Evolutionary conservation across 495 filamentous ascomycete genomes (phyloP).

Genomic region (Schizothecium vesticola): DNA sequence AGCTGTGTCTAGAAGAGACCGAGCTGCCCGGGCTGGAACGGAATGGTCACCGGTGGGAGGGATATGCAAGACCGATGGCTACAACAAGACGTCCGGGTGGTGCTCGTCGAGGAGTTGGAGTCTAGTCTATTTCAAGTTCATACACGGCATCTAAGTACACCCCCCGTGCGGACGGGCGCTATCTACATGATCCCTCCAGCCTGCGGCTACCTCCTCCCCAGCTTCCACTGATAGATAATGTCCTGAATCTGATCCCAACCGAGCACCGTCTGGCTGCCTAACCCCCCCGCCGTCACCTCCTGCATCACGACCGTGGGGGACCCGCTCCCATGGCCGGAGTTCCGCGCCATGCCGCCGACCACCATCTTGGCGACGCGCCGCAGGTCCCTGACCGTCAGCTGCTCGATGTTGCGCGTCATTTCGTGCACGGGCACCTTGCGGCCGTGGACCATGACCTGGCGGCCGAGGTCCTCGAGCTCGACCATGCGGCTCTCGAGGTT

Average conservation of each 20-base stretch:
- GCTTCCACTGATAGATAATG: conserved; percentile 72
- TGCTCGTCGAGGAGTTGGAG: neutral
- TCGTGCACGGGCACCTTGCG: conserved; percentile 83
- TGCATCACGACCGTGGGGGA: conserved; percentile 94
- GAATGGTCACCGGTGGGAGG: too few species aligned
- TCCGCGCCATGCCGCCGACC: conserved; percentile 69
- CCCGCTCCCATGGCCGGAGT: conserved; percentile 73
- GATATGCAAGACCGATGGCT: too few species aligned
- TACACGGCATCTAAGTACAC: neutral
- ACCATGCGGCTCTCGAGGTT: conserved; percentile 97
- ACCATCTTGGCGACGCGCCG: conserved; percentile 77
- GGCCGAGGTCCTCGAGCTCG: conserved; percentile 93
- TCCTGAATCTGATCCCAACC: conserved; percentile 88
- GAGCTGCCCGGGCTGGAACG: too few species aligned
- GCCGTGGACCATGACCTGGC: conserved; percentile 94
- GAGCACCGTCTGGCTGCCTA: conserved; percentile 50
- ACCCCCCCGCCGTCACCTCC: conserved; percentile 55
- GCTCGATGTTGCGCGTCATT: conserved; percentile 86
- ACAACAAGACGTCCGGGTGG: neutral
- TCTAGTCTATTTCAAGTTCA: neutral
- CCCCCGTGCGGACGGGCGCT: neutral
- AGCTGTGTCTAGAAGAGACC: too few species aligned
- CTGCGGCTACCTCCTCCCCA: conserved; percentile 48
- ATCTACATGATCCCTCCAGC: neutral
- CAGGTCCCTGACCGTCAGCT: conserved; percentile 74